Conservation (phyloP, 169 alveolate genomes). For the Perkinsus marinus region DNA sequence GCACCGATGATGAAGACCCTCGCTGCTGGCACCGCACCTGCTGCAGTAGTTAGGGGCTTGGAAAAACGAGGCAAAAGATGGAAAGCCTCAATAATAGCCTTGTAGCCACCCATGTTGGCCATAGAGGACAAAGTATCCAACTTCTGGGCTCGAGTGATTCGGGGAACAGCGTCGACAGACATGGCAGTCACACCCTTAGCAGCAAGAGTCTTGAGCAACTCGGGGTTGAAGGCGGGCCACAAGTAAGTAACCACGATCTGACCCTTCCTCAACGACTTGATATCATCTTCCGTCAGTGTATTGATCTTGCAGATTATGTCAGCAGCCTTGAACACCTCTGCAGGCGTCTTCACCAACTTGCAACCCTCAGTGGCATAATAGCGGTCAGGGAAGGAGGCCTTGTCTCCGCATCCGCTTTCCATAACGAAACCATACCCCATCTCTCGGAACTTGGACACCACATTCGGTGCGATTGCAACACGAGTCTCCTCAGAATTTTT, state of each 20-base stretch:
- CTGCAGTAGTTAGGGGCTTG: slow-evolving; percentile 75
- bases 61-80: slow-evolving; percentile 65
- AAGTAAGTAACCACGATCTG: slow-evolving; percentile 40
- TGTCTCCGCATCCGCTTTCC: slow-evolving; percentile 45
- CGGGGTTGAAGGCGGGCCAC: slow-evolving; percentile 50
- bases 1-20: slow-evolving; percentile 83
- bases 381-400: slow-evolving; percentile 13
- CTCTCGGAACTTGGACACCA: slow-evolving; percentile 27
- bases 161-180: slow-evolving; percentile 77
- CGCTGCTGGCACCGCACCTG: slow-evolving; percentile 80
- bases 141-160: slow-evolving; percentile 78
- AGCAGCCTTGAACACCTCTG: slow-evolving; percentile 31
- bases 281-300: slow-evolving; percentile 46
- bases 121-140: slow-evolving; percentile 71
- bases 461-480: slow-evolving; percentile 48
- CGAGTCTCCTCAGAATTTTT: slow-evolving; percentile 18
- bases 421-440: slow-evolving; percentile 36
- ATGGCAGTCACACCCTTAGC: slow-evolving; percentile 49
- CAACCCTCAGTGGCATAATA: slow-evolving; percentile 30
- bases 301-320: slow-evolving; percentile 49
- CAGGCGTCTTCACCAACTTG: slow-evolving; percentile 22
- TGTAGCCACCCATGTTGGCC: slow-evolving; percentile 81
- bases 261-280: slow-evolving; percentile 36
- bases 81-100: slow-evolving; percentile 85
- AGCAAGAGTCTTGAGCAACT: slow-evolving; percentile 23